Evolutionary conservation across 805 yeast species (phyloP).

Genomic region (Wickerhamiella cacticola): DNA sequence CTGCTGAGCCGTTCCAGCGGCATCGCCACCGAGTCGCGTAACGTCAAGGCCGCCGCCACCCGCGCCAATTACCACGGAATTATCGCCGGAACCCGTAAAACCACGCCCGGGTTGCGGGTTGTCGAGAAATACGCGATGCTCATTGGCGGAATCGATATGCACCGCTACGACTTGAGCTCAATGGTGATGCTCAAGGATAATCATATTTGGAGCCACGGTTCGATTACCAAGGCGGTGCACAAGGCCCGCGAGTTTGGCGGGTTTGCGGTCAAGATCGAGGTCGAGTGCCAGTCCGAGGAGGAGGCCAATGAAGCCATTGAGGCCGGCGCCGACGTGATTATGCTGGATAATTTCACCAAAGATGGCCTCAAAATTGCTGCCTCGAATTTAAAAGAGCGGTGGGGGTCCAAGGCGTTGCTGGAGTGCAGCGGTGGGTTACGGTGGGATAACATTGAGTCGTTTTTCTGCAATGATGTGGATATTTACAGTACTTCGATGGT

Average conservation of each 20-base stretch:
- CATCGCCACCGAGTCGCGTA: conserved; percentile 61
- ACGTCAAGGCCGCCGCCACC: conserved; percentile 49
- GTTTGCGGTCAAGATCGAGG: conserved; percentile 81
- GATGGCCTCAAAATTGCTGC: conserved; percentile 57
- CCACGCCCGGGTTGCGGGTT: conserved; percentile 89
- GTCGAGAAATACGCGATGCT: conserved; percentile 89
- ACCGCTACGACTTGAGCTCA: conserved; percentile 77
- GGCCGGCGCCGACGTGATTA: conserved; percentile 92
- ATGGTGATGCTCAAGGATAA: conserved; percentile 97
- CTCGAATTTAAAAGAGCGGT: conserved; percentile 42
- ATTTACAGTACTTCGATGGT: conserved; percentile 82
- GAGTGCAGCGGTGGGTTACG: conserved; percentile 92
- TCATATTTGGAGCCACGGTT: conserved; percentile 86
- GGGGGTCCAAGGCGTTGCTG: conserved; percentile 45
- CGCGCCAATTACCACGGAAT: conserved; percentile 61
- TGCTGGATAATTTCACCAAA: conserved; percentile 81
- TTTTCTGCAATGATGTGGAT: conserved; percentile 68
- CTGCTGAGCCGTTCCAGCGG: conserved; percentile 76
- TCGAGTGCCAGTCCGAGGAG: conserved; percentile 71
- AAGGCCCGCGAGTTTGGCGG: conserved; percentile 76
- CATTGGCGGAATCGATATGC: conserved; percentile 90
- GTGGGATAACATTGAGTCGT: conserved; percentile 49
- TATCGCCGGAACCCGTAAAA: conserved; percentile 92
- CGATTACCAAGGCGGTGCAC: conserved; percentile 71
- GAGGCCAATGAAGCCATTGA: conserved; percentile 88